phyloP scores from a whole-genome alignment of 805 yeast genomes.

The Saccharomycopsis sp. region DNA sequence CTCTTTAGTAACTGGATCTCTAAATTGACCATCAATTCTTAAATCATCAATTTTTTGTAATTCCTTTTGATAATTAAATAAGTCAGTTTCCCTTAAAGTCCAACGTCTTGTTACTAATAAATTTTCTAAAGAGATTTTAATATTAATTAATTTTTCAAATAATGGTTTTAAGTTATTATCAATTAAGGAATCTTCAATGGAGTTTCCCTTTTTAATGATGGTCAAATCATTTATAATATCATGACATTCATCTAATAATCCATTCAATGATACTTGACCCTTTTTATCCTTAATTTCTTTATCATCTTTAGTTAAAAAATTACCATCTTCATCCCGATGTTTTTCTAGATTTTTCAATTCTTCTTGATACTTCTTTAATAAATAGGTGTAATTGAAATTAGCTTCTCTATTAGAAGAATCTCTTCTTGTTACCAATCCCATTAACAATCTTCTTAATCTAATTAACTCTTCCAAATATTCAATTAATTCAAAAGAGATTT shows the following conservation, averaged over 20 bases:
- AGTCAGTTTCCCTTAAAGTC: slow-evolving; percentile 95
- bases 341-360: slow-evolving; percentile 39
- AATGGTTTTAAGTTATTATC: slow-evolving; percentile 49
- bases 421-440: slow-evolving; percentile 40
- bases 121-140: slow-evolving; percentile 73
- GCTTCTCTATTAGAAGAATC: slow-evolving; percentile 23
- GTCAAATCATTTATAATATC: slow-evolving; percentile 62
- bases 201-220: slow-evolving; percentile 33
- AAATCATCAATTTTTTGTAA: slow-evolving; percentile 68
- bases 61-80: slow-evolving; percentile 72
- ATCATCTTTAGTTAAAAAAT: slow-evolving; percentile 31
- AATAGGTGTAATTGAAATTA: slow-evolving; percentile 11
- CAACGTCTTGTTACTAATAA: slow-evolving; percentile 89
- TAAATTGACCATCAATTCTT: slow-evolving; percentile 56
- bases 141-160: slow-evolving; percentile 54
- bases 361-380: slow-evolving; percentile 30
- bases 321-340: slow-evolving; percentile 50
- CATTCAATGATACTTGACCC: slow-evolving; percentile 52
- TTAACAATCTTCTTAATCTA: slow-evolving; percentile 52
- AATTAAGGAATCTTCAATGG: slow-evolving; percentile 27
- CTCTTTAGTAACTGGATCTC: slow-evolving; percentile 25
- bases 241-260: slow-evolving; percentile 77
- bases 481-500: slow-evolving; percentile 44
- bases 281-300: slow-evolving; percentile 25
- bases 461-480: slow-evolving; percentile 54